Evolutionary conservation across 2,329 filamentous ascomycete genomes (phyloP), one percentile per base, ranked within the genome.

Genomic region (Cadophora sp.): DNA sequence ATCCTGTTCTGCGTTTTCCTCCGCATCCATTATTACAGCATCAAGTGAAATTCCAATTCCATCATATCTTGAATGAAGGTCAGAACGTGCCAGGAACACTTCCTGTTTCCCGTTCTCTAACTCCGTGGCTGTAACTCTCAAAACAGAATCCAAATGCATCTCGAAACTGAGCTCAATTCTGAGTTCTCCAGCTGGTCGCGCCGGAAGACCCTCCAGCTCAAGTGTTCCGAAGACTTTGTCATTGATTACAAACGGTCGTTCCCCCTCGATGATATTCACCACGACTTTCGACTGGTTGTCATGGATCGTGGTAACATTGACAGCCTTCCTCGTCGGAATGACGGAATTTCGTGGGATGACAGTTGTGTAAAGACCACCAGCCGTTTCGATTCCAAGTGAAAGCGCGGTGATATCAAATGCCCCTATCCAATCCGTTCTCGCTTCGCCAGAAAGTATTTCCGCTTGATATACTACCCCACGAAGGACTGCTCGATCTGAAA

Each of bases 141-240:
- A 60, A 16, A 48, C 9, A 8, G 45, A 24, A 60, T 78, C 77
- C n/a, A 41, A 4, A 55, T 69, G 64, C 13, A 71, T 16, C 14
- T 70, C 65, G 51, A 71, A 70, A 6, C 36, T 14, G 2, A 72
- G 22, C 11, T 73, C 71, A 11, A 75, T 67, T 16, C 69, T 53
- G 4, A 66, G 53, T 1, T 67, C 60, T 1, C 70, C 73, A 18
- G 55, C 64, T 22, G 60, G 62, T n/a, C 55, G 47, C 4, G 86
- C 86, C 58, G 88, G 87, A 64, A 91, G 88, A 30, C 87, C 87
- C 67, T 85, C 83, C 58, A 91, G 78, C 65, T 88, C 90, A 79
- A 91, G 90, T 77, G 90, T 88, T 72, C 89, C 89, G 4, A 91
- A 83, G 41, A 85, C 89, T 67, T 87, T 91, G 82, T 91, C 91